Evolutionary conservation across 2,329 filamentous ascomycete genomes (phyloP).

Genomic region (Ophiostoma sp.): DNA sequence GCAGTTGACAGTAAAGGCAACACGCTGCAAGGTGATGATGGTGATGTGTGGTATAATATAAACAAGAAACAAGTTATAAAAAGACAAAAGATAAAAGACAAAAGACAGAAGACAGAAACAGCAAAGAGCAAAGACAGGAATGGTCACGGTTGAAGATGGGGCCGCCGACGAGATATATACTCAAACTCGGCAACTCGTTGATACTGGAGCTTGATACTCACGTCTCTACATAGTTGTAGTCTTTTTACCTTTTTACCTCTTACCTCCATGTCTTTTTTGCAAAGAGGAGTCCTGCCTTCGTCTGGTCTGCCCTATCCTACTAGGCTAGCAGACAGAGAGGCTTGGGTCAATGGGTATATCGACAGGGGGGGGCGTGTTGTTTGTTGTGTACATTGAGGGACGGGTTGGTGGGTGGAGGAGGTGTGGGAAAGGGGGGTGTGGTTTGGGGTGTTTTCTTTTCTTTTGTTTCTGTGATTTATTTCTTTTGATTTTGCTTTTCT

Average conservation of each 20-base stretch:
- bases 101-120: constrained; percentile 6
- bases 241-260: not conserved
- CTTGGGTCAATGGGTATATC: constrained; percentile 4
- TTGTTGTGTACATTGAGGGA: not conserved
- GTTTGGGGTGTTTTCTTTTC: constrained; percentile 9
- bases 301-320: constrained; percentile 15
- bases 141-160: constrained; percentile 17
- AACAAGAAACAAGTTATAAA: not conserved
- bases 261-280: not conserved
- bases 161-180: constrained; percentile 26
- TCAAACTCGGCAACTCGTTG: constrained; percentile 12
- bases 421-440: constrained; percentile 10
- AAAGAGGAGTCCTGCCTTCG: not conserved
- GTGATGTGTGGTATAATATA: not conserved
- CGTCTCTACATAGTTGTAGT: not conserved
- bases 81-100: not conserved
- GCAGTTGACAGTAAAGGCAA: not conserved
- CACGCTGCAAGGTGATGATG: not conserved
- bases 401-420: constrained; percentile 7
- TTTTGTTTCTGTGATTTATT: not conserved
- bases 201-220: constrained; percentile 15
- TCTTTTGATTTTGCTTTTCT: not conserved
- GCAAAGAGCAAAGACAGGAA: constrained; percentile 3
- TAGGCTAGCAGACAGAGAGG: constrained; percentile 1
- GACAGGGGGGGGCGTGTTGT: constrained; percentile 11